Conservation (phyloP, 75 land plant species). For the Azolla pinnata region DNA sequence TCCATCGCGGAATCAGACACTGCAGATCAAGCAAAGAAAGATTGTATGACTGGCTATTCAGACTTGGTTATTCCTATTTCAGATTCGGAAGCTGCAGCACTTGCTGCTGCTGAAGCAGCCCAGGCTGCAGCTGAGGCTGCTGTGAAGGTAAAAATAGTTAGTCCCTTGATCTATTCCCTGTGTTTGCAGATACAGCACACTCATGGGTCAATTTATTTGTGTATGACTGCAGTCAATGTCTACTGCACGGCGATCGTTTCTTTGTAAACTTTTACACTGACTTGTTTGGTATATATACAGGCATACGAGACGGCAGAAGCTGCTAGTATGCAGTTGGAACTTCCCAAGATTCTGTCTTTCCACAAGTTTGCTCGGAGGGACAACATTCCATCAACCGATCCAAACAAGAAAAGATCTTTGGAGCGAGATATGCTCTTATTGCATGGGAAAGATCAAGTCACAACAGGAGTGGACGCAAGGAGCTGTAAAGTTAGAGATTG, state of each 20-base stretch:
- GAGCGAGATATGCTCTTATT: conserved; percentile 4
- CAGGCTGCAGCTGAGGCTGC: conserved; percentile 83
- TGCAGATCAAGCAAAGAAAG: no score
- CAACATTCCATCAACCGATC: conserved; percentile 22
- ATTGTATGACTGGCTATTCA: no score
- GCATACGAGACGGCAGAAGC: conserved; percentile 79
- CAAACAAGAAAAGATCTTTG: conserved; percentile 14
- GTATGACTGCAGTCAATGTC: no score
- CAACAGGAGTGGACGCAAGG: conserved; percentile 67
- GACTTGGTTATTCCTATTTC: conserved; percentile 24
- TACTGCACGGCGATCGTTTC: no score
- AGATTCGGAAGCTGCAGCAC: conserved; percentile 64
- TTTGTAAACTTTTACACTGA: no score
- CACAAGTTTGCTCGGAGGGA: conserved; percentile 93
- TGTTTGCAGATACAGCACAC: no score
- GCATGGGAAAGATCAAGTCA: conserved; percentile 53
- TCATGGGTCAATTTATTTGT: no score
- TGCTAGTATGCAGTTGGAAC: conserved; percentile 32
- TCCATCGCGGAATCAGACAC: no score
- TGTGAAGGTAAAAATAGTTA: conserved; percentile 55
- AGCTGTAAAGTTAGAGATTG: conserved; percentile 65
- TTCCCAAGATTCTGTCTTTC: conserved; percentile 92
- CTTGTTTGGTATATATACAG: no score
- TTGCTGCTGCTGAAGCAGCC: conserved; percentile 83
- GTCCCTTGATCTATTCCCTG: no score